phyloP scores from a whole-genome alignment of 2,329 filamentous ascomycete genomes.

The Fusarium succisae region DNA sequence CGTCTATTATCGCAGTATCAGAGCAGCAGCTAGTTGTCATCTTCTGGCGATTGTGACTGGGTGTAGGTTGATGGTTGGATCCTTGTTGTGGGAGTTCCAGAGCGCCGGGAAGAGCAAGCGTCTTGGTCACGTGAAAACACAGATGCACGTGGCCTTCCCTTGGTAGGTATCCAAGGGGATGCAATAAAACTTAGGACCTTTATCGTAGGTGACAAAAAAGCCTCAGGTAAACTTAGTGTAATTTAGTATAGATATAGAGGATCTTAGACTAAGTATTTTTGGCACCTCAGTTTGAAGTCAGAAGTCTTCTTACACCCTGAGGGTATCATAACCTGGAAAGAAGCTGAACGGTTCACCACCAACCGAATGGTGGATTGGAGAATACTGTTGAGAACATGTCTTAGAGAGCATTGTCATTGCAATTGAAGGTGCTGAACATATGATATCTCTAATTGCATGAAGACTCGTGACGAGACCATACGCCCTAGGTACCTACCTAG shows the following conservation, averaged over 20 bases:
- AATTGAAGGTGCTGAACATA: not conserved
- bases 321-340: not conserved
- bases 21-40: slow-evolving; percentile 16
- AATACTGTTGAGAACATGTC: not conserved
- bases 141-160: slow-evolving; percentile 3
- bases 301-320: no score
- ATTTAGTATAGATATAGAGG: no score
- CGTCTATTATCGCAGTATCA: slow-evolving; percentile 9
- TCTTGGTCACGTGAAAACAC: slow-evolving; percentile 28
- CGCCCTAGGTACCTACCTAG: not conserved
- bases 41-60: slow-evolving; percentile 27
- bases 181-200: no score
- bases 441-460: not conserved
- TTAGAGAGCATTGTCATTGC: not conserved
- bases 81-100: slow-evolving; percentile 36
- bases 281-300: no score
- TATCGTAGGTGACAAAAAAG: no score
- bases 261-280: no score
- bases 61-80: slow-evolving; percentile 37
- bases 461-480: not conserved
- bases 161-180: not conserved
- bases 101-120: slow-evolving; percentile 19
- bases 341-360: not conserved
- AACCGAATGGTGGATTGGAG: not conserved
- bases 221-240: no score